Conservation (phyloP, 78 protist genomes). For the Salpingoeca rosetta region DNA sequence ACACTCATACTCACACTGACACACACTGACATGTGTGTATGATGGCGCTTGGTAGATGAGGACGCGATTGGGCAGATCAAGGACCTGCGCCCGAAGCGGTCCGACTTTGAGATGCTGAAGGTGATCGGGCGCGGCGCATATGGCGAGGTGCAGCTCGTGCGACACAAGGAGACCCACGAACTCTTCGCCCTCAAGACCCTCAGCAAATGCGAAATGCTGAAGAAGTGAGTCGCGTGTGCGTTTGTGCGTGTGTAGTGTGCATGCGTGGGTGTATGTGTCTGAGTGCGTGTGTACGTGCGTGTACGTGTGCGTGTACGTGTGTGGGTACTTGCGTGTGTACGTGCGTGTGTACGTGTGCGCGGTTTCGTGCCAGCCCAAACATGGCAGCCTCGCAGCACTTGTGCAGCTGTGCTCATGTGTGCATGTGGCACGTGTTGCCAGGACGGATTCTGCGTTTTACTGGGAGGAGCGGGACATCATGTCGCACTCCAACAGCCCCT, state of each 20-base stretch:
- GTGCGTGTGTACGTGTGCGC: too few relatives aligned
- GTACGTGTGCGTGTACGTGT: too few relatives aligned
- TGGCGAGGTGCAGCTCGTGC: slow-evolving; percentile 35
- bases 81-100: neutral
- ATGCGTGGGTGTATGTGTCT: too few relatives aligned
- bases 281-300: too few relatives aligned
- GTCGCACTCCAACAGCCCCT: slow-evolving; percentile 25
- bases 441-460: neutral
- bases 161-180: slow-evolving; percentile 8
- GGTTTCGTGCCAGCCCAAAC: too few relatives aligned
- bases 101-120: neutral
- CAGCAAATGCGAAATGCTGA: slow-evolving; percentile 14
- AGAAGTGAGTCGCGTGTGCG: too few relatives aligned
- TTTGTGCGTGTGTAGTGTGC: too few relatives aligned
- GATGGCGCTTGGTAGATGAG: neutral
- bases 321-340: too few relatives aligned
- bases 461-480: slow-evolving; percentile 57
- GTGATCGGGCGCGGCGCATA: slow-evolving; percentile 29
- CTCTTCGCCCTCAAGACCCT: slow-evolving; percentile 38
- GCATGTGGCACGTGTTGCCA: too few relatives aligned
- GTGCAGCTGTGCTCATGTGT: too few relatives aligned
- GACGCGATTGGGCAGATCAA: neutral
- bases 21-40: neutral
- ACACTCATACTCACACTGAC: too few relatives aligned
- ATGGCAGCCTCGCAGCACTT: too few relatives aligned